Base-by-base conservation (phyloP, 805 yeast species). In the Spathaspora arborariae region DNA sequence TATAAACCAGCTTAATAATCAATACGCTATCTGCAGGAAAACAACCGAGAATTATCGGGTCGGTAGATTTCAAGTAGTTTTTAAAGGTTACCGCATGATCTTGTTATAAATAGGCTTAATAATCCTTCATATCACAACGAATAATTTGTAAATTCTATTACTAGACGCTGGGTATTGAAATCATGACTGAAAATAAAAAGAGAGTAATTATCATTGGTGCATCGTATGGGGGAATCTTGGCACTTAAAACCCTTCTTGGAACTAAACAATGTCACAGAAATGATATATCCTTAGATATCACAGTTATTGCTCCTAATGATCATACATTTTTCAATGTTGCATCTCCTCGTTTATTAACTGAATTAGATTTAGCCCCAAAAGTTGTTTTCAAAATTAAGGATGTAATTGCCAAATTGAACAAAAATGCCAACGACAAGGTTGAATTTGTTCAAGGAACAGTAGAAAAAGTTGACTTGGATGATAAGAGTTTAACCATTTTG, bases 131-230 rank as follows among this genome's bases (percentile, higher is more conserved):
- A n/a, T n/a, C n/a, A n/a, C n/a, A n/a, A n/a, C n/a, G n/a, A n/a
- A 13, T 30, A 22, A 22, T 22, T 22, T 22, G 6, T 9, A 22
- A 22, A 22, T 22, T 22, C 26, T n/a, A n/a, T n/a, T n/a, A n/a
- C n/a, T n/a, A n/a, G n/a, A n/a, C n/a, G n/a, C n/a, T n/a, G 13
- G 10, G 11, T 10, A 24, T 24, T 24, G 9, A 7, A 30, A 30
- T n/a, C n/a, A 30, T 30, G 35, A 30, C 35, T 30, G n/a, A 15
- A 30, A 30, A 30, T 7, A 30, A 30, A 13, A 53, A 47, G 33
- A 40, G 44, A 20, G 46, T 66, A 16, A 63, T 64, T 4, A 62
- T 71, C 15, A 57, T 70, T 22, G 75, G 76, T n/a, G 71, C 65
- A 4, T 64, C 71, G 3, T 67, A 50, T 45, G 72, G 68, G 3